A percentile compares a stretch with the other conserved stretches of the same genome.
phyloP scores from a whole-genome alignment of 2,329 filamentous ascomycete species.

The Alternaria triticimaculans region DNA sequence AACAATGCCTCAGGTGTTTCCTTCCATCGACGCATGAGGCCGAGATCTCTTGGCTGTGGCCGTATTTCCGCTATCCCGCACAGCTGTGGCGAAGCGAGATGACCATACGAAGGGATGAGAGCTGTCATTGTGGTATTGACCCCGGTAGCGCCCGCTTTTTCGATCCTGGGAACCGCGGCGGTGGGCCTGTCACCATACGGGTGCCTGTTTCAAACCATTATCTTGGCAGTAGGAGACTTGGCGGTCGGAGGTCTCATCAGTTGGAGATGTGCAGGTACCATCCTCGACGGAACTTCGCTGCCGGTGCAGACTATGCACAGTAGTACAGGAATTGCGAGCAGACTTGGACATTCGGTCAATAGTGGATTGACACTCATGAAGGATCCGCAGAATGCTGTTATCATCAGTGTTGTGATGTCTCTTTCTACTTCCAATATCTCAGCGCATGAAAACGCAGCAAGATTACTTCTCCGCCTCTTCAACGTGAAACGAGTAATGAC shows the following conservation, averaged over 20 bases:
- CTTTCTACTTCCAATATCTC: neutral
- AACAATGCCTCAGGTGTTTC: neutral
- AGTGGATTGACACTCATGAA: neutral
- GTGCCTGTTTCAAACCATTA: neutral
- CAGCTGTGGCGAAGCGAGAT: slow-evolving; percentile 9
- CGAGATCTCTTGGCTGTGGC: slow-evolving; percentile 2
- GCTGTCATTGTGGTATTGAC: slow-evolving; percentile 1
- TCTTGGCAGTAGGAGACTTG: neutral
- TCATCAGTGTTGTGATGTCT: neutral
- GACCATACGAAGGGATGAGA: neutral
- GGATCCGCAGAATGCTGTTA: neutral
- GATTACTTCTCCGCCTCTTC: neutral
- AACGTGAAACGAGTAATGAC: neutral
- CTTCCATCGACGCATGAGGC: neutral
- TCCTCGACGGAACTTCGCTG: neutral
- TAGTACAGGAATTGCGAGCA: neutral
- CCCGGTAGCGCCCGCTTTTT: neutral
- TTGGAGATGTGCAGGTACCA: neutral
- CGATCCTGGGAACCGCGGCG: neutral
- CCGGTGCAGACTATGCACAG: neutral
- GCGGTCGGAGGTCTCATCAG: neutral
- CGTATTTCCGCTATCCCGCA: neutral
- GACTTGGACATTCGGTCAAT: neutral
- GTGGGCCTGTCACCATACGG: neutral
- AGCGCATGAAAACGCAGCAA: neutral